Percentiles rank a stretch among this genome's conserved stretches.
These are phyloP conservation scores for Colletotrichum agaves DNA, from an alignment of 2,329 filamentous ascomycete species.

Conservation along the genomic window DNA sequence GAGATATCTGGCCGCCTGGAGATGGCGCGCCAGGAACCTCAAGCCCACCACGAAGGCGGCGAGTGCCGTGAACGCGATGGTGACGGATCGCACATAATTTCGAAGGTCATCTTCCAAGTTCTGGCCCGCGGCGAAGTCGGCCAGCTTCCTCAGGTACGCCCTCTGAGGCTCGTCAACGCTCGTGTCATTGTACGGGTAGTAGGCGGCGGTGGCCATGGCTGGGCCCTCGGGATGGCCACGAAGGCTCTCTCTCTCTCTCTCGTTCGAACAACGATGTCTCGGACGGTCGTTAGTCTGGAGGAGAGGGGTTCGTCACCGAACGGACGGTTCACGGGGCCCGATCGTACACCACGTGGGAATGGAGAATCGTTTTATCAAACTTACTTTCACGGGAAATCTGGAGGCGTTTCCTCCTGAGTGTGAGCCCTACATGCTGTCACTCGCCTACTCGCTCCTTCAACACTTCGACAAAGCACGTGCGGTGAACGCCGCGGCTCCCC, in stretches of 20 bases:
- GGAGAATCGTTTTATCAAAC: conserved; percentile 25
- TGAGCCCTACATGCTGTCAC: not conserved
- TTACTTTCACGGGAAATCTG: not conserved
- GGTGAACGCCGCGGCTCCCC: not conserved
- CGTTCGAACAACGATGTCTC: conserved; percentile 1
- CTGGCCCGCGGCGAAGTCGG: conserved; percentile 25
- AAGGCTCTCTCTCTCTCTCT: no score
- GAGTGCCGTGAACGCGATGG: conserved; percentile 31
- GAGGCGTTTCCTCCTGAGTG: not conserved
- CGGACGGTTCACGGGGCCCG: conserved; percentile 6
- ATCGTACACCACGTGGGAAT: conserved; percentile 17
- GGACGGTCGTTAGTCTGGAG: not conserved
- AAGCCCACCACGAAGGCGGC: conserved; percentile 27
- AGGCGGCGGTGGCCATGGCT: conserved; percentile 22
- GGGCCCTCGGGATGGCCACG: conserved; percentile 13
- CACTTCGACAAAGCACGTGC: conserved; percentile 13
- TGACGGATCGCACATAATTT: conserved; percentile 25
- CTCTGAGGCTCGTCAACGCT: conserved; percentile 23
- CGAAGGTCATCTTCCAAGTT: conserved; percentile 25
- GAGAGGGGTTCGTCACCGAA: conserved; percentile 14
- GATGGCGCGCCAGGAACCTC: conserved; percentile 27
- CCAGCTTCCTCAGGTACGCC: conserved; percentile 30
- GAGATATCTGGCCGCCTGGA: conserved; percentile 26
- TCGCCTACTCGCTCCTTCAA: not conserved
- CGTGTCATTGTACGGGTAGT: conserved; percentile 31